Evolutionary conservation across 129 eudicot species (phyloP), one percentile per base, ranked within the genome.

Genomic region (Helianthus annuus): DNA sequence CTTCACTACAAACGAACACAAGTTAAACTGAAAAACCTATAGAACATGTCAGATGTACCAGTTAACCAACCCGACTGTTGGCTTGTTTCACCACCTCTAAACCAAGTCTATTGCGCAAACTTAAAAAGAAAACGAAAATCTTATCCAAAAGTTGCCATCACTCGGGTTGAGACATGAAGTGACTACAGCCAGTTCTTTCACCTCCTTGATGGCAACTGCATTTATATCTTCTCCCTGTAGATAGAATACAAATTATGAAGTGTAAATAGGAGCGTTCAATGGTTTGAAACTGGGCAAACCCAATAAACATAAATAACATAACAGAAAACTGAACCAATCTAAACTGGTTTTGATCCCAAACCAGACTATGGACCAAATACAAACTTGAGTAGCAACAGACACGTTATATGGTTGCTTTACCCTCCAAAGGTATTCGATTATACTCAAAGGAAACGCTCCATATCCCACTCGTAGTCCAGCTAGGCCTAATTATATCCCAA

Each of bases 371-470:
- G 3, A 56, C 39, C 15, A 3, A 57, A 22, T 10, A 57, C 38
- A 62, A 27, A 27, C 32, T 27, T 27, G 32, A 61, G 99, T 97
- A 68, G 99, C 99, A 84, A 94, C 99, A 76, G 99, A 95, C 57
- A 95, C 99, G 55, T 95, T 95, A 83, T 95, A 95, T 48, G 99
- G 99, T 73, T 95, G 99, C 73, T 95, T 95, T 56, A 96, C 99
- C 79, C 99, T 86, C 99, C 99, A 95, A 1, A 95, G 75, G 60
- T 81, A 95, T 71, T 88, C 88, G 46, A 95, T 95, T 56, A 90
- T 88, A 78, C 99, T 90, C 71, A 80, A 74, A 9, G 99, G 97
- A 83, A 95, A 95, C 68, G 99, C 97, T 77, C 99, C 99, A 72
- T 95, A 95, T 44, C 99, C 99, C 74, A 95, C 88, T 45, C 99